phyloP scores from a whole-genome alignment of 1,284 basidiomycete genomes.

The Moesziomyces globuligerus region DNA sequence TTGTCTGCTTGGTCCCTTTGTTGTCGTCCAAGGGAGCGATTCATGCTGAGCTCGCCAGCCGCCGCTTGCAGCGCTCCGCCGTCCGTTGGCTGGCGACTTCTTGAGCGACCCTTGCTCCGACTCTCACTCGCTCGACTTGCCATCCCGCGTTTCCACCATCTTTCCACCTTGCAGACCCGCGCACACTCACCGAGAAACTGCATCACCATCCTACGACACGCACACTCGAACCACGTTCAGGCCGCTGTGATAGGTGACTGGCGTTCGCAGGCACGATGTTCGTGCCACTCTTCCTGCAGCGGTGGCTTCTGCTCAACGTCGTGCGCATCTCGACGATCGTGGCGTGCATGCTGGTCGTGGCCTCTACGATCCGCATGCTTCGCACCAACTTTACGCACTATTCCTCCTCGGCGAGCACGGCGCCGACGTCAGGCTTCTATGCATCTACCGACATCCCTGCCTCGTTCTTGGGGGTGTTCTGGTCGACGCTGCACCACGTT shows the following conservation, averaged over 20 bases:
- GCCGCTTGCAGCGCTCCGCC: no score
- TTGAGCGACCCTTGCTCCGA: no score
- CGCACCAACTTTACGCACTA: conserved; percentile 27
- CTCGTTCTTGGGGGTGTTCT: conserved; percentile 53
- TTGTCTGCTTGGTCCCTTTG: not conserved
- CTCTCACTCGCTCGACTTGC: no score
- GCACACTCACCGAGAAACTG: no score
- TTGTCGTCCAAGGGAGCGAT: not conserved
- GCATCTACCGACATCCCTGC: conserved; percentile 51
- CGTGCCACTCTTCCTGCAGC: conserved; percentile 40
- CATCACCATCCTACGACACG: not conserved
- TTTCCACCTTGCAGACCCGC: no score
- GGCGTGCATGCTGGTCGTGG: conserved; percentile 27
- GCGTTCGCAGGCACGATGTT: conserved; percentile 27
- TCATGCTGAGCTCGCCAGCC: not conserved
- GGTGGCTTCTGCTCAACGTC: conserved; percentile 41
- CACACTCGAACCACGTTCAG: no score
- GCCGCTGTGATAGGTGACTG: no score
- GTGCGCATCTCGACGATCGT: conserved; percentile 44
- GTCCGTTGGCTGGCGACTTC: no score
- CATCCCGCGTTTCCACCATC: no score
- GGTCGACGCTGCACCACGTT: conserved; percentile 49
- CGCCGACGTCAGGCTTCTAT: conserved; percentile 13
- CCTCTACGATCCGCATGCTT: conserved; percentile 27
- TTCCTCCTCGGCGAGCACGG: not conserved